phyloP scores from a whole-genome alignment of 2,329 filamentous ascomycete genomes.

The Beauveria varroae region DNA sequence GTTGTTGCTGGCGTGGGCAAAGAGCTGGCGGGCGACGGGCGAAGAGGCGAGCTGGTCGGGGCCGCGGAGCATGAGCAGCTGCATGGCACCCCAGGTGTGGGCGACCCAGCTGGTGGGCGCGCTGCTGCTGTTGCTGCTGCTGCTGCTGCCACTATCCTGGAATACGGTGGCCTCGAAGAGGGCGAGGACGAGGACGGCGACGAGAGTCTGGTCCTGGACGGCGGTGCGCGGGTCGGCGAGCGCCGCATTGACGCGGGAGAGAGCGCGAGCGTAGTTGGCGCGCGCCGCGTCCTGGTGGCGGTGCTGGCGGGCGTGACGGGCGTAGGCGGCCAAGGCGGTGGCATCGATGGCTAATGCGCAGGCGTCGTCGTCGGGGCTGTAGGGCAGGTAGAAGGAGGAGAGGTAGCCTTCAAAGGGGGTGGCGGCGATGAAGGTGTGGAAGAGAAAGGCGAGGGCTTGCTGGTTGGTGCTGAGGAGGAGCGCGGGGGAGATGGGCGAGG shows the following conservation, averaged over 20 bases:
- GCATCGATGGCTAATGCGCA: conserved; percentile 18
- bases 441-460: conserved; percentile 18
- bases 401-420: conserved; percentile 20
- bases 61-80: conserved; percentile 20
- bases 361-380: conserved; percentile 12
- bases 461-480: background rate
- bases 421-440: conserved; percentile 19
- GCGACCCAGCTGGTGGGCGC: conserved; percentile 20
- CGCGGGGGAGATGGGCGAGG: background rate
- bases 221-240: conserved; percentile 15
- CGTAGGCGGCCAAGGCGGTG: conserved; percentile 19
- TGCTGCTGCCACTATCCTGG: background rate
- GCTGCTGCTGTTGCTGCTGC: background rate
- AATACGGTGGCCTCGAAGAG: conserved; percentile 23
- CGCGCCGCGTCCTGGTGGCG: conserved; percentile 16
- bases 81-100: conserved; percentile 19
- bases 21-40: conserved; percentile 16
- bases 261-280: conserved; percentile 16
- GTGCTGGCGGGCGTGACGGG: conserved; percentile 12
- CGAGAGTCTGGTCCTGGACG: conserved; percentile 19
- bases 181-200: conserved; percentile 21
- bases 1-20: conserved; percentile 20
- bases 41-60: conserved; percentile 16
- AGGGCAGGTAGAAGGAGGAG: conserved; percentile 13
- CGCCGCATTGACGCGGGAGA: conserved; percentile 14